Conservation (phyloP, 768 basidiomycete species). For the Suillus luteus region DNA sequence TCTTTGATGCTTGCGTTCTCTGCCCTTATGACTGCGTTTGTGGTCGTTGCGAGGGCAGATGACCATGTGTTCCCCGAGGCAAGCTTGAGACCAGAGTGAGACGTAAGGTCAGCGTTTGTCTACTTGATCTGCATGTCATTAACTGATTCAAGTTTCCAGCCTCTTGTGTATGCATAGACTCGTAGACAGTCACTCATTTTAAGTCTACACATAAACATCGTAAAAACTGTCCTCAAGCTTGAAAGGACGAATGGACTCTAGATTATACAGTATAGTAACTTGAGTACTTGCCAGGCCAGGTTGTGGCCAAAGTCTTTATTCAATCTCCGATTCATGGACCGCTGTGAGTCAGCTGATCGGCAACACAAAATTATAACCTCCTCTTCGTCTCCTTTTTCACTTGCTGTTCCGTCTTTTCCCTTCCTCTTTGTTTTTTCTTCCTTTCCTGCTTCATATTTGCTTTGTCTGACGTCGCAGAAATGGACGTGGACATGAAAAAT, state of each 20-base stretch:
- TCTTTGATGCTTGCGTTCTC: conserved; percentile 59
- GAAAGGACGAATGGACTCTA: background rate
- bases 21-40: conserved; percentile 54
- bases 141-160: background rate
- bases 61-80: conserved; percentile 21
- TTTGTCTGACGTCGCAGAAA: conserved; percentile 30
- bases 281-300: background rate
- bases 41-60: conserved; percentile 44
- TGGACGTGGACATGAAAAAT: conserved; percentile 83
- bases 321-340: conserved; percentile 17
- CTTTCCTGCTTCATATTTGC: conserved; percentile 4
- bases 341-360: conserved; percentile 21
- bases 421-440: conserved; percentile 14
- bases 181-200: background rate
- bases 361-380: conserved; percentile 16
- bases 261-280: background rate
- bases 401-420: conserved; percentile 10
- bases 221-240: background rate
- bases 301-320: conserved; percentile 8
- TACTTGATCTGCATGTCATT: background rate
- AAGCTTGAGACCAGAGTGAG: conserved; percentile 23
- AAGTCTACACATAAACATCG: background rate
- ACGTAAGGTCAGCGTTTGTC: background rate
- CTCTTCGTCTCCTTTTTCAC: conserved; percentile 13
- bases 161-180: background rate